Evolutionary conservation across 352 stramenopile genomes (phyloP), one percentile per base, ranked within the genome.

Genomic region (Globisporangium barbulae): DNA sequence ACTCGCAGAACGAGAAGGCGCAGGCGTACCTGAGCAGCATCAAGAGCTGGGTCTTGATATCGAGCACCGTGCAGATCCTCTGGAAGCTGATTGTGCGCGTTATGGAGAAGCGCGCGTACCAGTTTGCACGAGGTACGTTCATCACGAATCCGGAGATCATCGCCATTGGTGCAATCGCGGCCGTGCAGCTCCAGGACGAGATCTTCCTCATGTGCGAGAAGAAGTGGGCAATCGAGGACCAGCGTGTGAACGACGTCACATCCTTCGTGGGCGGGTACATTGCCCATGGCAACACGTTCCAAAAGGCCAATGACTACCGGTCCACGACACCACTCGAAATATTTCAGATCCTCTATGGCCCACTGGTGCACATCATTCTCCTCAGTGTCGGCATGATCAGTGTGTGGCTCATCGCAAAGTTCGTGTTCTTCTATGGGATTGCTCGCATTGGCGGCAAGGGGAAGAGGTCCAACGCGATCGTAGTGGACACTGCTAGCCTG

Each of bases 1-100:
- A 62, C 39, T 82, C 71, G 1, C 15, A 33, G 2, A 57, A 57
- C 12, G 68, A 63, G 21, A 70, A 71, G 45, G 25, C 75, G 25
- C 76, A 90, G 52, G 75, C 73, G 3, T 72, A 76, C 8, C 41
- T 90, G 5, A 84, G 69, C 33, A 70, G 55, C 30, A 33, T 79
- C n/a, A 72, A 68, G 42, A 52, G 74, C 2, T 83, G 73, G 71
- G 55, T 69, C n/a, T 55, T 83, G 25, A 64, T 81, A 8, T 61
- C 78, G 19, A 60, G 71, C n/a, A 0, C 69, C 21, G 49, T 76
- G 13, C 62, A 83, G 54, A 39, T 37, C n/a, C 35, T 74, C 5
- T 83, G 75, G 75, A 49, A 64, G 12, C 10, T 65, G 0, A n/a
- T 72, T 28, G 73, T 78, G 25, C 67, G 63, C 1, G 22, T 70